Conservation (phyloP, 257 asterid species). For the Lithospermum erythrorhizon region DNA sequence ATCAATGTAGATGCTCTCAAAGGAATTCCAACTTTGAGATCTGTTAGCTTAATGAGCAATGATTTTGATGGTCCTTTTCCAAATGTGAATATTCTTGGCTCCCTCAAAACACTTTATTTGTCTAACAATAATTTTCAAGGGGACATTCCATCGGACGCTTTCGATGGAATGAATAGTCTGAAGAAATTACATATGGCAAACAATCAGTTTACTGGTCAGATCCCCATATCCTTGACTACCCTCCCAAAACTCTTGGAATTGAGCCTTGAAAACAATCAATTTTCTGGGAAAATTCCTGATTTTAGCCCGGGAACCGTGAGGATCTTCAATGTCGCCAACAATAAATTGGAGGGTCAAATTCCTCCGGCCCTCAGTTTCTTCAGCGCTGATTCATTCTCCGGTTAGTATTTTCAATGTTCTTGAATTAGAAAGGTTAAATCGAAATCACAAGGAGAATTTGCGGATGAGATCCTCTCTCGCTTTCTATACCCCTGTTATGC, state of each 20-base stretch:
- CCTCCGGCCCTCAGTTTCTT: conserved; percentile 35
- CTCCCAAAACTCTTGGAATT: conserved; percentile 52
- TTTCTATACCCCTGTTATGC: no score
- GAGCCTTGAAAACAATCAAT: conserved; percentile 42
- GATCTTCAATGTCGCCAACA: conserved; percentile 38
- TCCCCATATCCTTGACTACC: conserved; percentile 36
- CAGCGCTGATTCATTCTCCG: conserved; percentile 33
- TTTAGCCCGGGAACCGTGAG: conserved; percentile 27
- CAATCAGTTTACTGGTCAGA: conserved; percentile 43
- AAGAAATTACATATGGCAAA: conserved; percentile 54
- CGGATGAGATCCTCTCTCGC: no score
- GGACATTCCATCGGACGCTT: conserved; percentile 27
- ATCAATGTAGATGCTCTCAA: conserved; percentile 49
- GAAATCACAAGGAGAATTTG: background rate
- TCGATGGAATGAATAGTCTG: conserved; percentile 45
- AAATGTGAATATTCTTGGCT: conserved; percentile 21
- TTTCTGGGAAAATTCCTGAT: conserved; percentile 44
- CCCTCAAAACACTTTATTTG: conserved; percentile 34
- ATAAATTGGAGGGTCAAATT: conserved; percentile 46
- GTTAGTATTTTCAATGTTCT: conserved; percentile 14
- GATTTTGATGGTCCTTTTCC: conserved; percentile 53
- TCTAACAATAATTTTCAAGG: conserved; percentile 53
- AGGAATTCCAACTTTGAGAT: conserved; percentile 28
- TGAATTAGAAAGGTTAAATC: background rate
- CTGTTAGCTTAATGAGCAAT: conserved; percentile 49